These are phyloP conservation scores for Carallia brachiata DNA, from an alignment of 345 rosid species.

Conservation along the genomic window DNA sequence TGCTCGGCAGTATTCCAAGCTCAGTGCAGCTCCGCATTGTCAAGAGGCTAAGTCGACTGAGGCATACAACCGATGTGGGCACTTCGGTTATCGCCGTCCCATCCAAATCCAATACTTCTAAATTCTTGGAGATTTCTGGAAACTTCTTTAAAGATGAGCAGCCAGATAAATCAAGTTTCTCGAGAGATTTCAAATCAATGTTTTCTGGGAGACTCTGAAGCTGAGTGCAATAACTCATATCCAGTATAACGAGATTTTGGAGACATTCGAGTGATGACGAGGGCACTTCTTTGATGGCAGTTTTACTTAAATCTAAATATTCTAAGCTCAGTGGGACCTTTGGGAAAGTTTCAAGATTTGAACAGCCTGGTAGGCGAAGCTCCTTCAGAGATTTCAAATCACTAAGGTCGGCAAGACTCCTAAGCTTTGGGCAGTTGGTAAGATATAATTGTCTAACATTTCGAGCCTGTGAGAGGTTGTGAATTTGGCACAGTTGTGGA, in stretches of 20 bases:
- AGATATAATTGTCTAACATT: constrained; percentile 34
- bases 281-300: constrained; percentile 28
- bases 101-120: not conserved
- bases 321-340: constrained; percentile 23
- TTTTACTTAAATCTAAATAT: constrained; percentile 23
- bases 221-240: constrained; percentile 24
- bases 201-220: constrained; percentile 23
- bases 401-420: constrained; percentile 25
- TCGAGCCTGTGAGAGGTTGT: constrained; percentile 11
- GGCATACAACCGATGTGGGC: not conserved
- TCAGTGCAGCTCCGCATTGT: not conserved
- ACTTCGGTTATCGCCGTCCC: not conserved
- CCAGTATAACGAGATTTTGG: constrained; percentile 17
- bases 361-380: constrained; percentile 29
- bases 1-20: not conserved
- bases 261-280: constrained; percentile 18
- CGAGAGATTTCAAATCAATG: constrained; percentile 25
- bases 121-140: not conserved
- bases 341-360: constrained; percentile 30
- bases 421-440: constrained; percentile 27
- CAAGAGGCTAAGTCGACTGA: not conserved
- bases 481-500: not conserved
- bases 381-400: constrained; percentile 25
- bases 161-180: constrained; percentile 20
- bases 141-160: constrained; percentile 13